Conservation (phyloP, 2,329 filamentous ascomycete genomes). For the Phaeosphaeria sp. region DNA sequence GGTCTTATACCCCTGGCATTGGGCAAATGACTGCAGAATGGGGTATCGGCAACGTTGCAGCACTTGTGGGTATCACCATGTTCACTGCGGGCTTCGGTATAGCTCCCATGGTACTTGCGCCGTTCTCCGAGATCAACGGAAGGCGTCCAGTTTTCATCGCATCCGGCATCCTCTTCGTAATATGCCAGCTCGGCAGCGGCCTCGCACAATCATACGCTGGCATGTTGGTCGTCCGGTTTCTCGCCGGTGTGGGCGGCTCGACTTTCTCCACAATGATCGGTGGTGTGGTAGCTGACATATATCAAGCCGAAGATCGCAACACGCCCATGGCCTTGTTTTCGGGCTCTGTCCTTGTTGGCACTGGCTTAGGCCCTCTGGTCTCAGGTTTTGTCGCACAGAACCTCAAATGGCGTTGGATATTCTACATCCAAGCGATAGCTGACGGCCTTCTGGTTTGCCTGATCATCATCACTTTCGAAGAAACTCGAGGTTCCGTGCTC, state of each 20-base stretch:
- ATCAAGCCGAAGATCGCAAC: constrained; percentile 78
- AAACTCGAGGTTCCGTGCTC: constrained; percentile 82
- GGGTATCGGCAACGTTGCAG: constrained; percentile 67
- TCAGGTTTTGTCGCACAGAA: constrained; percentile 72
- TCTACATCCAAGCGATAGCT: constrained; percentile 81
- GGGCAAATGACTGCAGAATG: constrained; percentile 71
- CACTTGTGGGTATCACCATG: constrained; percentile 77
- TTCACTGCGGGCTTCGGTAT: constrained; percentile 79
- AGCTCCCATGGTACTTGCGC: constrained; percentile 86
- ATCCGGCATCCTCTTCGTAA: constrained; percentile 74
- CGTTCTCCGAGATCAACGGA: constrained; percentile 87
- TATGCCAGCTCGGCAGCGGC: constrained; percentile 76
- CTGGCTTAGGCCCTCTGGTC: constrained; percentile 77
- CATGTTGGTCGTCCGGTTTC: constrained; percentile 77
- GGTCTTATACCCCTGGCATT: constrained; percentile 76
- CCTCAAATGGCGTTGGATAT: constrained; percentile 82
- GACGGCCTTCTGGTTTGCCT: constrained; percentile 68
- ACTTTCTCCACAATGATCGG: constrained; percentile 89
- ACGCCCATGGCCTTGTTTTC: constrained; percentile 90
- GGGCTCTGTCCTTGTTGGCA: constrained; percentile 78
- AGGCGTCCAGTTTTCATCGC: constrained; percentile 80
- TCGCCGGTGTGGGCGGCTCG: constrained; percentile 77
- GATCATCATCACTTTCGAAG: constrained; percentile 75
- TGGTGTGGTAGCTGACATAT: constrained; percentile 89
- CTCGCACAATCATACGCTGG: constrained; percentile 72